Conservation (phyloP, 179 eudicot genomes). For the Silene vulgaris region DNA sequence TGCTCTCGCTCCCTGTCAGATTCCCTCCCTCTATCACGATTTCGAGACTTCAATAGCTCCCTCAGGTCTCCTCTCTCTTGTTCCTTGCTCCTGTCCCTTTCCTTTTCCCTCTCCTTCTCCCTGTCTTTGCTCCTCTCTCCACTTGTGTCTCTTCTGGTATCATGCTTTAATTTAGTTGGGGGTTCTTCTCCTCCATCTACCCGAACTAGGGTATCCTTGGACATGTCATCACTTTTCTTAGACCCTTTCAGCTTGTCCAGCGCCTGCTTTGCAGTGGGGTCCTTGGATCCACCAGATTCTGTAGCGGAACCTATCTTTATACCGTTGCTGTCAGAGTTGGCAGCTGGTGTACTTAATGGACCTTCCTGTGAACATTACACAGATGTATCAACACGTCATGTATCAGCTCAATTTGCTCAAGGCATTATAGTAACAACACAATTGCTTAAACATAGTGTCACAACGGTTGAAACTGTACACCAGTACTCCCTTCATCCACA, state of each 20-base stretch:
- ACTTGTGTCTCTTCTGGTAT: conserved; percentile 46
- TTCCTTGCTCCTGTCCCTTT: conserved; percentile 26
- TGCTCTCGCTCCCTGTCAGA: conserved; percentile 76
- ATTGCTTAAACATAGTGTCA: too few relatives aligned
- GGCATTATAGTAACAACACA: too few relatives aligned
- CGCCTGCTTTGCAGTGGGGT: conserved; percentile 43
- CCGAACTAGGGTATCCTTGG: conserved; percentile 33
- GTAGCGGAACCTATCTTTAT: conserved; percentile 37
- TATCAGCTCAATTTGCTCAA: neutral
- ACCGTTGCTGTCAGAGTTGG: conserved; percentile 37
- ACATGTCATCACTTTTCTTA: conserved; percentile 62
- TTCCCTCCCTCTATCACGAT: conserved; percentile 73
- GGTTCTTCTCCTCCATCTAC: conserved; percentile 53
- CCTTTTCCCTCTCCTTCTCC: conserved; percentile 32
- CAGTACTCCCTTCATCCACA: neutral
- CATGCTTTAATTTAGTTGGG: conserved; percentile 39
- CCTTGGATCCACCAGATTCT: conserved; percentile 53
- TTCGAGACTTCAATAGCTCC: conserved; percentile 47
- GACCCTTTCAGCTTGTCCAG: conserved; percentile 55
- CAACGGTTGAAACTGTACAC: neutral
- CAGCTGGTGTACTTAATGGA: conserved; percentile 40
- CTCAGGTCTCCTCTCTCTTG: conserved; percentile 35
- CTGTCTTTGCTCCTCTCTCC: conserved; percentile 54
- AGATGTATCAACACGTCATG: neutral
- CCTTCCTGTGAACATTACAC: conserved; percentile 45